Base-by-base conservation (phyloP, 2,329 filamentous ascomycete species). In the Fusarium scirpi region DNA sequence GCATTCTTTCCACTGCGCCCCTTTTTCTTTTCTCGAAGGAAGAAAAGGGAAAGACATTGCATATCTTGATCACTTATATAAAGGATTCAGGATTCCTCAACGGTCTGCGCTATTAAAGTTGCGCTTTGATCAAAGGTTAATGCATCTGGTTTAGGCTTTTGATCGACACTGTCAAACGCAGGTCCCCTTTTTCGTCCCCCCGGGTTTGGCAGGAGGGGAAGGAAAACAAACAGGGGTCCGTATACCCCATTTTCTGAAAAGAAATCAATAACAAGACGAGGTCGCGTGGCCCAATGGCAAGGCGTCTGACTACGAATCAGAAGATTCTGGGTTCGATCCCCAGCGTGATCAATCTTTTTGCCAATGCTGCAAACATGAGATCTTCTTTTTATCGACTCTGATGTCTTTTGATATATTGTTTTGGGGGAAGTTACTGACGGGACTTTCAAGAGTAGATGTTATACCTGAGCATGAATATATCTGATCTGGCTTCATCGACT, bases 281-380 rank as follows among this genome's bases (percentile, higher is more conserved):
- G 65, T 67, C 65, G 64, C 60, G 67, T 69, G 66, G 67, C 66
- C 67, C 66, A 70, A 70, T 72, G 71, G 72, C 70, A 73, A 73
- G 70, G 72, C 72, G 70, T 74, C 72, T 74, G 72, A 72, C 72
- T 74, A 74, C 72, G 72, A 74, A 74, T 74, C 72, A 74, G 72
- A 71, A 74, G 72, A 74, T 74, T 71, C 62, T 71, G 67, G 72
- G 72, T 74, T 74, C 72, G 72, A 74, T 65, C 72, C 72, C 72
- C 70, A 73, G 62, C 70, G 64, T 71, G 72, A 67, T 68, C 65
- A 68, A 7, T 5, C 5, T 30, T 63, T 67, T 67, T 67, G 34
- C 15, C 6, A 18, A 18, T 34, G 7, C 13, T 34, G 32, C 32
- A 34, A 34, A 18, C 30, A 34, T 5, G 15, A 18, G 15, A 18